Evolutionary conservation across 768 basidiomycete genomes (phyloP), one percentile per base, ranked within the genome.

Genomic region (Dentipellis sp.): DNA sequence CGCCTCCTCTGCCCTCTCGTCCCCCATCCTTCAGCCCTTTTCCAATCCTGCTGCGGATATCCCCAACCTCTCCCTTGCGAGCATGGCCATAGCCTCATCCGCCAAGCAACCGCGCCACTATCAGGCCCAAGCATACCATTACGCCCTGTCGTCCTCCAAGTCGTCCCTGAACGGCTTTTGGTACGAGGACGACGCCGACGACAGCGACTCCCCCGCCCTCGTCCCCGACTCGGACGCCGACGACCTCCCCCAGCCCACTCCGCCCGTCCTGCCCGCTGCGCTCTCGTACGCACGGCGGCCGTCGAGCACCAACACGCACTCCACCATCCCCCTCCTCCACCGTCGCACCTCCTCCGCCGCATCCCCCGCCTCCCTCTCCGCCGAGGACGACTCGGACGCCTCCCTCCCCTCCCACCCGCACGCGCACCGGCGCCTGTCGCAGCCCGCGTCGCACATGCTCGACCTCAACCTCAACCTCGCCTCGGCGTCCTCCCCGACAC

Each of bases 271-370:
- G 16, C 51, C 54, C 21, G 53, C 52, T 11, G 57, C 58, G 4
- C 22, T 65, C 10, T 56, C 59, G 46, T 63, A 63, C 50, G 57
- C 64, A 55, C 59, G 64, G 50, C 57, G 64, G 14, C 58, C 61
- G 22, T 50, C 59, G 37, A 56, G 63, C 17, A 63, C 62, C 52
- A 63, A 63, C 58, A 63, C 52, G 19, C 57, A 56, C 52, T 63
- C 58, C 3, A 63, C 62, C 29, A 63, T 63, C 23, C 62, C 62
- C 3, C 56, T 59, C 38, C 56, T 62, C 37, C 56, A 59, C 45
- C 56, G 54, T 17, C 63, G 56, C 53, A 52, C 63, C 2, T 59
- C 56, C 8, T 57, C 57, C 12, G 48, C 50, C 22, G 56, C 56
- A 2, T 53, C 56, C 1, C 47, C 47, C 17, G 56, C 60, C 35